Evolutionary conservation across 2,329 filamentous ascomycete genomes (phyloP).

Genomic region (Penicillium sp.): DNA sequence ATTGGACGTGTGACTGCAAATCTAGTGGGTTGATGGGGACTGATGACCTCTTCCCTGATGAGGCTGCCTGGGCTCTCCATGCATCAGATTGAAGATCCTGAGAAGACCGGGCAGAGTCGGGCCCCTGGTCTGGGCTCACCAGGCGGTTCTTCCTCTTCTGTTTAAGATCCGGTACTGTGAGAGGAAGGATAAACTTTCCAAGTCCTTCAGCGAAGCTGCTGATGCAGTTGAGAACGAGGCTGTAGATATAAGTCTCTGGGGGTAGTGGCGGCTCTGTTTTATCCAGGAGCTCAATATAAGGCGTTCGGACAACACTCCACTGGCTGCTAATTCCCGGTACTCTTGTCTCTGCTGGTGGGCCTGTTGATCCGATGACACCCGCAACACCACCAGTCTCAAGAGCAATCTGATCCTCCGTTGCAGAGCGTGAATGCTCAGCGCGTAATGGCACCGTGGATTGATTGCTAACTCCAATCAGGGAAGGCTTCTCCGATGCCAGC

Average conservation of each 20-base stretch:
- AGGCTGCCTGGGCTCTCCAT: slow-evolving; percentile 21
- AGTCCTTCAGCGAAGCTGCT: slow-evolving; percentile 86
- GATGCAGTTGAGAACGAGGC: slow-evolving; percentile 80
- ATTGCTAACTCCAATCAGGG: slow-evolving; percentile 79
- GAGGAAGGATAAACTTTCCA: slow-evolving; percentile 84
- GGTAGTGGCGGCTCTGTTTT: slow-evolving; percentile 78
- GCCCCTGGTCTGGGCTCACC: slow-evolving; percentile 36
- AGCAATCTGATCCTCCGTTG: slow-evolving; percentile 73
- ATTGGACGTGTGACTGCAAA: slow-evolving; percentile 67
- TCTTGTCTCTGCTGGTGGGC: slow-evolving; percentile 61
- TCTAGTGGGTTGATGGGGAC: slow-evolving; percentile 74
- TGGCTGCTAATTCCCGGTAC: slow-evolving; percentile 76
- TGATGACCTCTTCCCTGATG: slow-evolving; percentile 26
- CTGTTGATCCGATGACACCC: slow-evolving; percentile 74
- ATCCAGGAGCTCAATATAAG: slow-evolving; percentile 90
- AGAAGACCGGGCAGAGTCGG: slow-evolving; percentile 26
- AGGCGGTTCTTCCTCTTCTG: slow-evolving; percentile 45
- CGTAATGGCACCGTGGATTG: slow-evolving; percentile 78
- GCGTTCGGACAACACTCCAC: slow-evolving; percentile 82
- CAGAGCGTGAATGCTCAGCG: slow-evolving; percentile 53
- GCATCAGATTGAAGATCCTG: slow-evolving; percentile 32
- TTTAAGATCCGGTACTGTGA: slow-evolving; percentile 74
- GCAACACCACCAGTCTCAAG: slow-evolving; percentile 82
- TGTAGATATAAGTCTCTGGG: slow-evolving; percentile 92
- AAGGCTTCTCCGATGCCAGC: slow-evolving; percentile 83